These are phyloP conservation scores for Kazachstania taianensis DNA, from an alignment of 805 yeast species.

Conservation along the genomic window DNA sequence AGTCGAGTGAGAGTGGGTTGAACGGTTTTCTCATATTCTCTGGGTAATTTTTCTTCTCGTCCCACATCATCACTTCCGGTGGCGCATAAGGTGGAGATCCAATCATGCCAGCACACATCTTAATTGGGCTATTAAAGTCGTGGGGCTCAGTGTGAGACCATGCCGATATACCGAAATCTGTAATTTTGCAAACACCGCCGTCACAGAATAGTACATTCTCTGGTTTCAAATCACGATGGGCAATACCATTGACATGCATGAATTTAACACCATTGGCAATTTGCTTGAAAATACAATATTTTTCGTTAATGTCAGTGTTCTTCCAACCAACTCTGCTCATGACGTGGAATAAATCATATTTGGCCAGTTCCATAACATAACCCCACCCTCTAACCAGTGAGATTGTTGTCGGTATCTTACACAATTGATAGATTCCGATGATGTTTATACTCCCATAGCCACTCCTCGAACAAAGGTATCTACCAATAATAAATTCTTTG, in stretches of 20 bases:
- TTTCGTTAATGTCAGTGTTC: constrained; percentile 38
- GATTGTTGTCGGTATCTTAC: constrained; percentile 44
- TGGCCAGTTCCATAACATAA: constrained; percentile 55
- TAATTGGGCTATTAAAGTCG: constrained; percentile 35
- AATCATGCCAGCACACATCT: constrained; percentile 38
- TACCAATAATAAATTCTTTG: constrained; percentile 55
- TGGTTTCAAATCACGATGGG: constrained; percentile 67
- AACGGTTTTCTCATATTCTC: constrained; percentile 31
- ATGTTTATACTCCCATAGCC: constrained; percentile 5
- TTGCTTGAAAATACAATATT: constrained; percentile 61
- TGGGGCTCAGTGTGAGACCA: constrained; percentile 47
- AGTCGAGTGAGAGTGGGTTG: constrained; percentile 60
- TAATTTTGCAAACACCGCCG: constrained; percentile 53
- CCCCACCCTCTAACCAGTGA: constrained; percentile 66
- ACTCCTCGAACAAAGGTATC: constrained; percentile 29
- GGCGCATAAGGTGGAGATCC: constrained; percentile 79
- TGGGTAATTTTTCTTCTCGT: constrained; percentile 26
- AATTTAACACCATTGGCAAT: constrained; percentile 49
- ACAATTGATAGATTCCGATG: constrained; percentile 9
- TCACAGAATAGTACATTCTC: constrained; percentile 55
- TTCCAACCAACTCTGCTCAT: constrained; percentile 55
- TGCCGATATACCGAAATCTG: constrained; percentile 71
- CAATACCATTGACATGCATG: constrained; percentile 56
- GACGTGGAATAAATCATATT: constrained; percentile 51
- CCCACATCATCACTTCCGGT: constrained; percentile 57